Base-by-base conservation (phyloP, 805 yeast species). In the Candida verbasci region DNA sequence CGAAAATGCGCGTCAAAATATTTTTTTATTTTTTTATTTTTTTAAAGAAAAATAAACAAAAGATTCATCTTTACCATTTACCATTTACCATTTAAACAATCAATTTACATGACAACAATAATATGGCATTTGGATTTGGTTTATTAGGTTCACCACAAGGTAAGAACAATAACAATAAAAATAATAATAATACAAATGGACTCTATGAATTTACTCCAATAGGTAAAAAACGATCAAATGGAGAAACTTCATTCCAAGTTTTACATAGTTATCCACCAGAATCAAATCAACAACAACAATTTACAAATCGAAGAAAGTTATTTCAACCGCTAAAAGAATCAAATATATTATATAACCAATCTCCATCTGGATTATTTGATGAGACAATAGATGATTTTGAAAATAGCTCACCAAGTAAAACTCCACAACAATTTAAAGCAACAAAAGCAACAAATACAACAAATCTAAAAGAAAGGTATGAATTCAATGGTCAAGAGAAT, bases 171-270 rank as follows among this genome's bases (percentile, higher is more conserved):
- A 21, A 21, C 10, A 21, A 10, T 21, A 21, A 10, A 7, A 30
- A 30, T 8, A 30, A 21, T 6, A 31, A 6, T 12, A 12, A 6
- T 8, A 6, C 17, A 3, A 31, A 14, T 10, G 21, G 22, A 4
- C 6, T 10, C n/a, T 20, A 6, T 25, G 42, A 39, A 12, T 39
- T 39, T 16, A 39, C 38, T 8, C 42, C 42, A 3, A 39, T 39
- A 15, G 42, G 42, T 21, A 24, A 28, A 17, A 39, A 14, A 12
- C 20, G 32, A 15, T 12, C 15, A 6, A 20, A 18, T 10, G 24
- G 24, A 10, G 32, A 29, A 17, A n/a, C 31, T 8, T 23, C 34
- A 20, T 39, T 39, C 20, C 38, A 39, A 18, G 42, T 39, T 11
- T 9, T 39, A 17, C 42, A 39, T 15, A 23, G 21, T 12, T 39